These are phyloP conservation scores for Candida maris DNA, from an alignment of 805 yeast species.

Conservation along the genomic window DNA sequence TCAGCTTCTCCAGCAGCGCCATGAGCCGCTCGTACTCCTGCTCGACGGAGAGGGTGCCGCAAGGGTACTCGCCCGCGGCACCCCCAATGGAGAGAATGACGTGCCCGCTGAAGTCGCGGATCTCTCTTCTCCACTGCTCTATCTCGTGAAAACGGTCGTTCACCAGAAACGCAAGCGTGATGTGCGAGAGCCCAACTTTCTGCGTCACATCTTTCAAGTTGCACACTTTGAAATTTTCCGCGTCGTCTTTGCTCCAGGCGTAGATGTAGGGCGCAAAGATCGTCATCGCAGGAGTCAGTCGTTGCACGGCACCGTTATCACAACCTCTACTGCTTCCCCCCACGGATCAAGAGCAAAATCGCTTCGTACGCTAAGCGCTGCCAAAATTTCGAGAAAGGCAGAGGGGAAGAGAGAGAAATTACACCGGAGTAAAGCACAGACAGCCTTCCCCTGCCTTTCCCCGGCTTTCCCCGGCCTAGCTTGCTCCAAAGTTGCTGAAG, in stretches of 20 bases:
- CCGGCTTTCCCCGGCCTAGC: no score
- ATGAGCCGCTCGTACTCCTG: slow-evolving; percentile 16
- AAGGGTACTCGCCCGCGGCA: slow-evolving; percentile 28
- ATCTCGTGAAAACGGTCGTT: slow-evolving; percentile 25
- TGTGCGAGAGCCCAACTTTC: slow-evolving; percentile 12
- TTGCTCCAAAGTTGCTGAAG: slow-evolving; percentile 31
- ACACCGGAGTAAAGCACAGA: no score
- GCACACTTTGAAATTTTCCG: slow-evolving; percentile 13
- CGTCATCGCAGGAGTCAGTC: no score
- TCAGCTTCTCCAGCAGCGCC: slow-evolving; percentile 12
- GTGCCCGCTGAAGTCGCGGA: slow-evolving; percentile 13
- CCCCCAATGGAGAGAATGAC: slow-evolving; percentile 33
- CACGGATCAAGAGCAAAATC: no score
- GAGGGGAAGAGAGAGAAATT: no score
- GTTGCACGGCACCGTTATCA: no score
- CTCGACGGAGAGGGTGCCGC: slow-evolving; percentile 5
- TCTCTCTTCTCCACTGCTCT: slow-evolving; percentile 23
- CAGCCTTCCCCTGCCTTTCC: no score
- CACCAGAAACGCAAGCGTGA: slow-evolving; percentile 28
- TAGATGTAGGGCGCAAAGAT: slow-evolving; percentile 29
- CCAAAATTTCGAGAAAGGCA: no score
- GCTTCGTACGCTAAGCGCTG: background rate
- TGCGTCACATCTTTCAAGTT: slow-evolving; percentile 16
- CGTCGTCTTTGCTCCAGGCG: slow-evolving; percentile 26
- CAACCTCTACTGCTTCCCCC: no score